Base-by-base conservation (phyloP, 2,329 filamentous ascomycete genomes). In the Zymoseptoria pseudotritici region DNA sequence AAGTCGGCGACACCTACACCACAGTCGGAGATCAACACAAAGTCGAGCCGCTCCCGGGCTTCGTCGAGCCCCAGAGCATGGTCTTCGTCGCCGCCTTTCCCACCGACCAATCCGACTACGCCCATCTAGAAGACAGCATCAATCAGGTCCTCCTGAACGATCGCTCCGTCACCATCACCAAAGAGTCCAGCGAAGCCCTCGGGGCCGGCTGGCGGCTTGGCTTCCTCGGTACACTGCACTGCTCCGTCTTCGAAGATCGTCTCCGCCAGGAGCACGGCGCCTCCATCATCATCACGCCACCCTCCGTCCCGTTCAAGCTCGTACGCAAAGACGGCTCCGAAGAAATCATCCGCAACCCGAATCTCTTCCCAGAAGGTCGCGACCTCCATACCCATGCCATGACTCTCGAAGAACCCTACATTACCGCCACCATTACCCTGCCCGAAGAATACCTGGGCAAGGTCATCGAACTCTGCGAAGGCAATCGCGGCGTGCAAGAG, bases 51-150 rank as follows among this genome's bases (percentile, higher is more conserved):
- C 87, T 92, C 57, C 91, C 91, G 0, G 94, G 93, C 2, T 99
- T 99, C 62, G 93, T 96, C 72, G 94, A 99, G 74, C 93, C 94
- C 1, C 96, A 99, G 74, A 89, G 92, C 5, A 99, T 99, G 94
- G 94, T 99, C 4, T 99, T 99, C 67, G 94, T 99, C 3, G 92
- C 93, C 0, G 94, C 94, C 0, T 99, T 96, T 69, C 94, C 94
- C 0, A 91, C 92, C 0, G 92, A 99, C 70, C 91, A 96, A 67
- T 81, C 86, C 67, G 90, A 96, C 73, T 93, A 96, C 71, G 83
- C 84, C 51, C 89, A 91, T 70, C 79, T 99, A 3, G 90, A 95
- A 64, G 93, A 97, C 73, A 96, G 91, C 73, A 97, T 99, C 71
- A 88, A 88, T 62, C 93, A 97, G 72, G 85, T 99, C 13, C 86